A percentile compares a stretch with the other conserved stretches of the same genome.
phyloP scores from a whole-genome alignment of 139 green algal species.

The Tetradesmus obliquus region DNA sequence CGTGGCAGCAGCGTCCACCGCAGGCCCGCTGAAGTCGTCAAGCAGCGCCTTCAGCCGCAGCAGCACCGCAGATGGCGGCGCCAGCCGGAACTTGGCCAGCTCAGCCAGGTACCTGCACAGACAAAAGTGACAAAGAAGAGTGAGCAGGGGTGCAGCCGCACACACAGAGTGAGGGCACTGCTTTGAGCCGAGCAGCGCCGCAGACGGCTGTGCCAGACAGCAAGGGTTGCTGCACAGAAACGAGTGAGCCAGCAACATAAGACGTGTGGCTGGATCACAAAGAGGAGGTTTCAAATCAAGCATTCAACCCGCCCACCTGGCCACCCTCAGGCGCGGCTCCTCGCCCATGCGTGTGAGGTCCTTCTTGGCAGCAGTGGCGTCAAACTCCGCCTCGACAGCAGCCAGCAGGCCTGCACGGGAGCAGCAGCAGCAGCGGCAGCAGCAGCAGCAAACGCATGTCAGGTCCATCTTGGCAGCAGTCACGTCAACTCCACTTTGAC shows the following conservation, averaged over 20 bases:
- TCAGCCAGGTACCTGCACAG: slow-evolving; percentile 83
- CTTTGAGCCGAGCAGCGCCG: too few species aligned
- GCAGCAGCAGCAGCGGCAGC: not conserved
- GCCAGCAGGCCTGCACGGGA: slow-evolving; percentile 58
- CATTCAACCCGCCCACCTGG: not conserved
- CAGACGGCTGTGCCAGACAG: too few species aligned
- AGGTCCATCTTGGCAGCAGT: not conserved
- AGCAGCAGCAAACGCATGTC: not conserved
- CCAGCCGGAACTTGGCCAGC: slow-evolving; percentile 89
- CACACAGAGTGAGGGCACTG: too few species aligned
- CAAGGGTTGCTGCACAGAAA: too few species aligned
- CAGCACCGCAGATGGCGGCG: slow-evolving; percentile 30
- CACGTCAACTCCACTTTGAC: not conserved
- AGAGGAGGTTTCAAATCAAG: not conserved
- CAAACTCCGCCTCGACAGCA: slow-evolving; percentile 85
- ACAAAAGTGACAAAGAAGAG: not conserved
- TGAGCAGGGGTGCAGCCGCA: not conserved
- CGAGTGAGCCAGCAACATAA: too few species aligned
- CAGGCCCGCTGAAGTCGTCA: slow-evolving; percentile 92
- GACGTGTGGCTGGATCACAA: too few species aligned
- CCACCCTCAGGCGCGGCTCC: slow-evolving; percentile 36
- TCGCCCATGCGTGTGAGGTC: slow-evolving; percentile 55
- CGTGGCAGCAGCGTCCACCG: slow-evolving; percentile 87
- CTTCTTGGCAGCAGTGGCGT: slow-evolving; percentile 66
- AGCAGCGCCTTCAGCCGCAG: slow-evolving; percentile 69